Base-by-base conservation (phyloP, 2,329 filamentous ascomycete genomes). In the Xylariales sp. region DNA sequence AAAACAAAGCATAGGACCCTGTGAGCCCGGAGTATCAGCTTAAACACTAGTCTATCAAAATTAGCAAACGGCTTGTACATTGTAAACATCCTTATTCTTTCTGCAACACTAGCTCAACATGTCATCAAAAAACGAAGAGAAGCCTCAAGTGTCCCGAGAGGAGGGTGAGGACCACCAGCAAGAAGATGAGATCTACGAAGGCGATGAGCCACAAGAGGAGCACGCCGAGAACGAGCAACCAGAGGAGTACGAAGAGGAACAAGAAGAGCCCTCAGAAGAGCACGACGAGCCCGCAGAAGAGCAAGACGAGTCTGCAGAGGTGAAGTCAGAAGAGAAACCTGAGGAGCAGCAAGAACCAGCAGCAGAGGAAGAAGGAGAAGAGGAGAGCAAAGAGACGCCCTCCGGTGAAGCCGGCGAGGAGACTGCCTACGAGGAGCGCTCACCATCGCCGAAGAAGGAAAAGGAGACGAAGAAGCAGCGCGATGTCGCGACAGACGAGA, bases 371-470 rank as follows among this genome's bases (percentile, higher is more conserved):
- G 21, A 44, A 25, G 40, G 24, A 13, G 28, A 44, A 17, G n/a
- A 42, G 30, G 33, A 15, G 16, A 41, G 29, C 13, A 25, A 28
- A 14, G 29, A 33, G 41, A 33, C 21, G 18, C 12, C 23, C 31
- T n/a, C 18, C 33, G 27, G 17, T 31, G 11, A 19, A 38, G 28
- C 36, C 38, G 38, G 40, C 21, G 41, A 47, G 10, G 46, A 42
- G 29, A 33, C 43, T 34, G 40, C 38, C 35, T 41, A 45, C 29
- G 41, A 51, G 25, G 40, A 43, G 20, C 38, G 43, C 38, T 39
- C 45, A 38, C 37, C 46, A 32, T 70, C 69, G 48, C 40, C 45
- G 33, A 51, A 53, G 42, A 43, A 49, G 16, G 37, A 47, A 36
- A 45, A 42, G 17, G 50, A 50, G 33, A 53, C 55, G 29, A 54